Percentiles rank a stretch among this genome's conserved stretches.
phyloP scores from a whole-genome alignment of 805 yeast genomes.

The Lachancea sp. region DNA sequence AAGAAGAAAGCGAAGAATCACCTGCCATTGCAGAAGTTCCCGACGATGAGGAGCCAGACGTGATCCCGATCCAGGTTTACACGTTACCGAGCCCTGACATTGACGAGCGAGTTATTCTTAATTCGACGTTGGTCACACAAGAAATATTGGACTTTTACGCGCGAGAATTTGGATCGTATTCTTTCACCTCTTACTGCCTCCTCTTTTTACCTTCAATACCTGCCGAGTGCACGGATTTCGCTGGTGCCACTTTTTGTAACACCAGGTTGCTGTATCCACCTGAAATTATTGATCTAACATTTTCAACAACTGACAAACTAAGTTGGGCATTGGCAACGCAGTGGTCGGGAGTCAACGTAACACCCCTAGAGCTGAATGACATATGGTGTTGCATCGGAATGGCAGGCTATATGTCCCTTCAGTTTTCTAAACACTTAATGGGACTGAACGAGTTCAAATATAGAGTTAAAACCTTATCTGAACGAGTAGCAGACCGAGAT shows the following conservation, averaged over 20 bases:
- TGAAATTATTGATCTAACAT: conserved; percentile 70
- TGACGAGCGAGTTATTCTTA: conserved; percentile 43
- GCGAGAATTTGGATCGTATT: conserved; percentile 88
- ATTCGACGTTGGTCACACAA: conserved; percentile 69
- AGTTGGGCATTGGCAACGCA: conserved; percentile 74
- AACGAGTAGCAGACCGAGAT: conserved; percentile 65
- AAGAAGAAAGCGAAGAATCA: conserved; percentile 33
- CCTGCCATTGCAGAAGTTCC: conserved; percentile 24
- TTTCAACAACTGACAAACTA: conserved; percentile 58
- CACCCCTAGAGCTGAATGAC: conserved; percentile 73
- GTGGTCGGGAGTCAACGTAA: conserved; percentile 90
- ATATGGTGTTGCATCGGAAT: conserved; percentile 88
- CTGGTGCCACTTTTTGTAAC: conserved; percentile 51
- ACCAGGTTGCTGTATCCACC: conserved; percentile 65
- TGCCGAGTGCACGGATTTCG: conserved; percentile 51
- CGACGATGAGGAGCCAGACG: conserved; percentile 34
- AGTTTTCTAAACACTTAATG: conserved; percentile 62
- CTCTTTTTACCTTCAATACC: conserved; percentile 61
- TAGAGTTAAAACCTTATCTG: conserved; percentile 57
- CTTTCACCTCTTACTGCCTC: conserved; percentile 75
- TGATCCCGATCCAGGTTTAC: conserved; percentile 56
- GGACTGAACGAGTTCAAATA: conserved; percentile 80
- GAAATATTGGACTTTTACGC: conserved; percentile 78
- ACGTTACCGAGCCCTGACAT: conserved; percentile 50
- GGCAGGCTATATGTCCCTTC: conserved; percentile 72